Base-by-base conservation (phyloP, 371 early-diverging fungal genomes). In the Lichtheimia ramosa region DNA sequence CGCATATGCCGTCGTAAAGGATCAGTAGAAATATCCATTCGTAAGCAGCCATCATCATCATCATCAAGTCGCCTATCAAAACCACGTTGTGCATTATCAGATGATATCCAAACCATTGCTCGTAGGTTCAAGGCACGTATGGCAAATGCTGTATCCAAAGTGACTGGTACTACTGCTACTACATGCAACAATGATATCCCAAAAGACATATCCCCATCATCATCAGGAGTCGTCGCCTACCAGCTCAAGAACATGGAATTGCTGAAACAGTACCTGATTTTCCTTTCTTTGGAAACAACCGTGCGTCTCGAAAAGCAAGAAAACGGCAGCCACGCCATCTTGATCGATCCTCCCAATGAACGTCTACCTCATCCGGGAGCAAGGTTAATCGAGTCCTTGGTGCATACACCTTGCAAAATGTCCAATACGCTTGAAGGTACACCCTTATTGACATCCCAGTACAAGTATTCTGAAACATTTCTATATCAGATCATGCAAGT, bases 231-330 rank as follows among this genome's bases (percentile, higher is more conserved):
- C 5, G 24, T 48, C 1, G 16, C 13, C 16, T 62, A 70, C 7
- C 55, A 21, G 16, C 54, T 77, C 59, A 56, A 53, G 39, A 64
- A 74, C 51, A 59, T 74, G 40, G 51, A 60, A 28, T 51, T 77
- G n/a, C 50, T 77, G 2, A 69, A 70, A 48, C 70, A 72, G 24
- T 77, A 77, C 49, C 61, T 77, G 15, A 43, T 58, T 13, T 70
- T 74, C 56, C 64, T 77, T 7, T 60, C 73, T 15, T 56, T 63
- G 41, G 76, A 75, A 51, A 43, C 43, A 43, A 15, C 43, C 5
- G 43, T 51, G 7, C 16, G 52, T 27, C 49, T 62, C 42, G 55
- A 50, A 24, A 41, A 60, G 28, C 57, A 41, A 40, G 56, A 55
- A 14, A 15, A 54, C 27, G 64, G 61, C 28, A 25, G 24, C 24